A percentile compares a stretch with the other conserved stretches of the same genome.
These are phyloP conservation scores for Nakaseomyces delphensis DNA, from an alignment of 1,139 yeast genomes.

Conservation along the genomic window DNA sequence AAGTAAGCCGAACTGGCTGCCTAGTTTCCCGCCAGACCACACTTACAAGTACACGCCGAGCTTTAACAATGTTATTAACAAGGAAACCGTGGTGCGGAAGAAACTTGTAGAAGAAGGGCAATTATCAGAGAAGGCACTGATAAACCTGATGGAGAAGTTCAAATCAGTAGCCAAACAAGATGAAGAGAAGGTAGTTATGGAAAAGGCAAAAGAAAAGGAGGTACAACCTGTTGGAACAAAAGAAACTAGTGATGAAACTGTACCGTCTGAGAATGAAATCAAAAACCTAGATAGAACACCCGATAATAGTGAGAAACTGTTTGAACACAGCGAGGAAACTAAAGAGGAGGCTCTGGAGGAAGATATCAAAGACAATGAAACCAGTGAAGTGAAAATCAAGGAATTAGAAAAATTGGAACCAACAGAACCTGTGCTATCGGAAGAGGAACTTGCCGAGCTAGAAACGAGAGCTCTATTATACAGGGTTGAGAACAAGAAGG, in stretches of 20 bases:
- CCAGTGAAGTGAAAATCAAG: neutral
- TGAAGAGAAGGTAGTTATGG: neutral
- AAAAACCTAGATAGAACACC: too few relatives aligned
- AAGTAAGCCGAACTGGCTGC: conserved; percentile 53
- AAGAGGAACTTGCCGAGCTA: conserved; percentile 10
- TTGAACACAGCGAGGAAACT: too few relatives aligned
- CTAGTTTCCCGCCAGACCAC: conserved; percentile 86
- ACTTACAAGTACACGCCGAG: conserved; percentile 74
- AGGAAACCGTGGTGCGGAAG: conserved; percentile 62
- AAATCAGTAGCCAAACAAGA: neutral
- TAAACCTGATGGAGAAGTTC: conserved; percentile 35
- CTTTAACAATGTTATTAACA: conserved; percentile 54
- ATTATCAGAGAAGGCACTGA: conserved; percentile 68
- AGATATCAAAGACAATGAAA: too few relatives aligned
- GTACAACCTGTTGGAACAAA: neutral
- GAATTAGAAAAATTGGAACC: neutral
- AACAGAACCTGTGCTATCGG: conserved; percentile 5
- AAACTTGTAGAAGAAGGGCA: conserved; percentile 72
- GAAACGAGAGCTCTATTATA: neutral
- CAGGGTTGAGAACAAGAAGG: conserved; percentile 2
- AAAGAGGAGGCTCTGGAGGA: too few relatives aligned
- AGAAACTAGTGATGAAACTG: neutral
- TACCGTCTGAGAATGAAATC: too few relatives aligned
- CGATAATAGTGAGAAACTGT: too few relatives aligned
- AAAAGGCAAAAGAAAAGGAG: neutral